Percentiles rank a stretch among this genome's conserved stretches.
Conservation (phyloP, 1,284 basidiomycete species). For the Takashimella koratensis region DNA sequence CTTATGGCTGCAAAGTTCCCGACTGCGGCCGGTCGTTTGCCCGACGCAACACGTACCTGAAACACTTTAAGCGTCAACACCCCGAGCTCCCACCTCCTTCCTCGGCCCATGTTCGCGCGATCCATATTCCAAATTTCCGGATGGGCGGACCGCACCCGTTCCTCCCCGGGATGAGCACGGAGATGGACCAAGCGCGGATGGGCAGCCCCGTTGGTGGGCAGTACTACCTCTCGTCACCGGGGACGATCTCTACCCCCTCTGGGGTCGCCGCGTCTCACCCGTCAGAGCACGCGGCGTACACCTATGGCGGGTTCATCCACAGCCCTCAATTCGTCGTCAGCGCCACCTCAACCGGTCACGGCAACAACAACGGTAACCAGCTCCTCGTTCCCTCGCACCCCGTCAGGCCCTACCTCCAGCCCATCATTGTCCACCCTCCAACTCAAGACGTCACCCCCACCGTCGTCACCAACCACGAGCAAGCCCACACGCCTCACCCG, state of each 20-base stretch:
- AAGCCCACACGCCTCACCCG: no score
- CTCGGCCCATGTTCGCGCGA: conserved; percentile 17
- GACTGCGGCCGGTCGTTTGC: conserved; percentile 40
- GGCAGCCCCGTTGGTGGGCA: not conserved
- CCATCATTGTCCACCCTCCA: not conserved
- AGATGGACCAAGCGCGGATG: not conserved
- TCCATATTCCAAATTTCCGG: conserved; percentile 14
- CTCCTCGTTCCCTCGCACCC: not conserved
- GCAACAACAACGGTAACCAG: conserved; percentile 5
- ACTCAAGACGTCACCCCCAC: no score
- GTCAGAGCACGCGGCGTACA: conserved; percentile 37
- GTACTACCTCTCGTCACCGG: conserved; percentile 4
- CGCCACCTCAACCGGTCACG: not conserved
- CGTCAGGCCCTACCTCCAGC: not conserved
- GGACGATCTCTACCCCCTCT: conserved; percentile 29
- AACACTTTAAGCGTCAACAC: conserved; percentile 42
- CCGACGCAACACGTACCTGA: conserved; percentile 41
- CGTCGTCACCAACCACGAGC: no score
- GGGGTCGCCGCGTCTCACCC: conserved; percentile 40
- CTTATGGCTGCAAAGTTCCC: conserved; percentile 35
- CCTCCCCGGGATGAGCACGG: not conserved
- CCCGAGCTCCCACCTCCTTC: conserved; percentile 36
- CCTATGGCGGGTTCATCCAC: conserved; percentile 31
- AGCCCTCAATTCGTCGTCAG: conserved; percentile 11
- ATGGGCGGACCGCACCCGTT: conserved; percentile 8